Base-by-base conservation (phyloP, 73 alveolate species). In the Effrenium voratum region DNA sequence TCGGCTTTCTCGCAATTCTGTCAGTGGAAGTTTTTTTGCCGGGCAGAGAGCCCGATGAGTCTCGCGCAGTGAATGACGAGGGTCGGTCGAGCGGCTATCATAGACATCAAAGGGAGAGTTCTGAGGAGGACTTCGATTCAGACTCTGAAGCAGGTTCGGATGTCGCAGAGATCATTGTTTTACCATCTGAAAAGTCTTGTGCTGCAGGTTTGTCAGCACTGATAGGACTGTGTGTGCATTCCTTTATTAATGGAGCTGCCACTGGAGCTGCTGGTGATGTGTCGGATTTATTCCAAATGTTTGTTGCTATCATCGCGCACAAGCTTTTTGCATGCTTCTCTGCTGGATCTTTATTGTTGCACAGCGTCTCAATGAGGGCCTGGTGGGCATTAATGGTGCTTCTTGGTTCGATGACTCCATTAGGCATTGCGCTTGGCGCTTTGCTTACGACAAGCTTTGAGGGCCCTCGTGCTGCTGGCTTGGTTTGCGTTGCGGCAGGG, bases 401-500 rank as follows among this genome's bases (percentile, higher is more conserved):
- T 63, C 52, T 87, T 10, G 47, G 55, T 3, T 8, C 45, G 72
- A 87, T 87, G 95, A 45, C 85, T 45, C 95, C 95, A 6, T 45
- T 63, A 36, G 95, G 95, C 85, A 68, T 87, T 28, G 66, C 34
- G 36, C 43, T 63, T 24, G 95, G 95, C 3, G 24, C 36, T 44
- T 4, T 12, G 44, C 73, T 87, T 6, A 49, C 40, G 49, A 13
- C 8, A 36, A n/a, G 70, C 66, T 60, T 87, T 19, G 72, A 66
- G 12, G 95, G 95, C 0, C 72, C 95, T 4, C 26, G 34, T 28
- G 63, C 95, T 24, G 80, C 85, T 30, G 95, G 85, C 41, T 46
- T 87, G 50, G 32, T 63, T 32, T 87, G 95, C 85, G 60, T 87
- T 45, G 81, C 95, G 5, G 80, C 95, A 28, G 95, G 95, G 40